Base-by-base conservation (phyloP, 78 protist genomes). In the Chrysochromulina tobinii region DNA sequence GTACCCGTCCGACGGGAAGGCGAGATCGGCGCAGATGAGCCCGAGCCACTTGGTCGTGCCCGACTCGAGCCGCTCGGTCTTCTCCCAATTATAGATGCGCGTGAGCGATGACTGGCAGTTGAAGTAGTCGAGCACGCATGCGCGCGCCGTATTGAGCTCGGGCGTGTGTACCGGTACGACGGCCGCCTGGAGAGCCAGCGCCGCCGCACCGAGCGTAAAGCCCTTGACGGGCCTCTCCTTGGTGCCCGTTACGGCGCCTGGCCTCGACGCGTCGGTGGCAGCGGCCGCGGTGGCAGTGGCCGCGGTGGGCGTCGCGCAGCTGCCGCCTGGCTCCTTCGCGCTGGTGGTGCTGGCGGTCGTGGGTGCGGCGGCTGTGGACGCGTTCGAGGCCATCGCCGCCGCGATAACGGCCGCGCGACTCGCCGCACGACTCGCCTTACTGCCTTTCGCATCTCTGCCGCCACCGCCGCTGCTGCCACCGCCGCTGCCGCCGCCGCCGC, bases 51-150 rank as follows among this genome's bases (percentile, higher is more conserved):
- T 1, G 17, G 3, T 1, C 23, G 17, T 3, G 18, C 11, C 73
- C 73, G 25, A 4, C 48, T 67, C 73, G 38, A 25, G 73, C 73
- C 17, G 8, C 38, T 67, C 73, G 38, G 7, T 67, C 48, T 25
- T 18, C 23, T 67, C 73, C 73, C 73, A 67, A 7, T 67, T 67
- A 38, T 23, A 67, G 48, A 67, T 25, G 23, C 23, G 9, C 48
- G 48, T 23, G 17, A 7, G 8, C 73, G 64, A 59, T 12, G 64
- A 12, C 12, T 59, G 92, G 9, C 55, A 66, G 7, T 15, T 51
- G 53, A 89, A 93, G 90, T 93, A 93, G 69, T 93, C 95, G 50
- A 93, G 79, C 38, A 90, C 84, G 1, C 69, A 27, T 5, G 95
- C 53, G 38, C 95, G 88, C 12, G 93, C 89, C 48, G 81, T 18